phyloP scores from a whole-genome alignment of 352 stramenopile genomes.

The Globisporangium emineosum region DNA sequence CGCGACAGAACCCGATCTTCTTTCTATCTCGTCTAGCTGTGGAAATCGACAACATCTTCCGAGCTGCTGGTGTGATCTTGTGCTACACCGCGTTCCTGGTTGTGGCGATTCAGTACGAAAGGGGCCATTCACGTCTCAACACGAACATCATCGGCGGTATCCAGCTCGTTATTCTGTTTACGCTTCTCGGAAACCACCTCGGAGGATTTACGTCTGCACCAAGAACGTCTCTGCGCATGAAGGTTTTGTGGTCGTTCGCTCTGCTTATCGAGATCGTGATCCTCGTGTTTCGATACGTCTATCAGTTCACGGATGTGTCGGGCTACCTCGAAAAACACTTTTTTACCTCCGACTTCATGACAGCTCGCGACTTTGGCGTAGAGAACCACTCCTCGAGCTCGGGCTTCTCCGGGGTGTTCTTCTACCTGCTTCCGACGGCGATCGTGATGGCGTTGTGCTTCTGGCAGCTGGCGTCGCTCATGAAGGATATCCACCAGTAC shows the following conservation, averaged over 20 bases:
- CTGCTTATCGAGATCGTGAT: slow-evolving; percentile 68
- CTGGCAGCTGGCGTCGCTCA: slow-evolving; percentile 80
- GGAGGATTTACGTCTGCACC: slow-evolving; percentile 58
- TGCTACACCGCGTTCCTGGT: slow-evolving; percentile 76
- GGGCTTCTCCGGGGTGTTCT: slow-evolving; percentile 66
- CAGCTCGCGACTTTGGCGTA: slow-evolving; percentile 68
- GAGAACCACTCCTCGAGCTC: slow-evolving; percentile 58
- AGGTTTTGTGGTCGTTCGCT: slow-evolving; percentile 76
- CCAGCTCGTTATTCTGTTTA: slow-evolving; percentile 60
- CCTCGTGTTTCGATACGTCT: slow-evolving; percentile 69
- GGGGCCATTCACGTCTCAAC: slow-evolving; percentile 40
- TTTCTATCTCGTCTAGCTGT: slow-evolving; percentile 70
- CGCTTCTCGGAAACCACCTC: slow-evolving; percentile 71
- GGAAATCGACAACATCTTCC: slow-evolving; percentile 78
- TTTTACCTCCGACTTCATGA: slow-evolving; percentile 74
- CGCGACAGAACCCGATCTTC: slow-evolving; percentile 69
- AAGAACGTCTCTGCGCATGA: slow-evolving; percentile 64
- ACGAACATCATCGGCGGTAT: slow-evolving; percentile 65
- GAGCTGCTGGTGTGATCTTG: slow-evolving; percentile 52
- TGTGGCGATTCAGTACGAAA: slow-evolving; percentile 64
- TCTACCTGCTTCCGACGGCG: slow-evolving; percentile 74
- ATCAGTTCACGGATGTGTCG: slow-evolving; percentile 75
- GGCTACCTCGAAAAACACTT: slow-evolving; percentile 58
- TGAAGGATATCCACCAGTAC: slow-evolving; percentile 58
- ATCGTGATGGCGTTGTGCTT: slow-evolving; percentile 75